Conservation (phyloP, 768 basidiomycete species). For the Leccinum subtestaceum region DNA sequence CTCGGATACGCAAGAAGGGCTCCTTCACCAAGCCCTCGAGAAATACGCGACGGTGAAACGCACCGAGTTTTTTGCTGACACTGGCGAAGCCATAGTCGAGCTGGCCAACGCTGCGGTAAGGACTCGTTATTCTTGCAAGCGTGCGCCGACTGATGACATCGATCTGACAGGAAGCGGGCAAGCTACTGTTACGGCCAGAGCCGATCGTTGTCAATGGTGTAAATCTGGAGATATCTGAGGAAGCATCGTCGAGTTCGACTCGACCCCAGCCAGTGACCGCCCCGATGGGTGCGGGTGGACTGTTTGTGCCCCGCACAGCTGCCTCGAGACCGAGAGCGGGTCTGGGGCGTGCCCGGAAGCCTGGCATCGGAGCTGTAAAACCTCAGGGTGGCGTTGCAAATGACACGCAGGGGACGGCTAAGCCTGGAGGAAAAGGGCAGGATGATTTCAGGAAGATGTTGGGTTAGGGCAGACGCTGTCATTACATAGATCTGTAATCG, state of each 20-base stretch:
- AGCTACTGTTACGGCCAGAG: slow-evolving; percentile 67
- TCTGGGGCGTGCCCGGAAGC: slow-evolving; percentile 54
- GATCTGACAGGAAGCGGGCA: slow-evolving; percentile 71
- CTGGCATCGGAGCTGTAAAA: slow-evolving; percentile 23
- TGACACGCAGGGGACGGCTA: slow-evolving; percentile 8
- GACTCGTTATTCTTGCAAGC: not conserved
- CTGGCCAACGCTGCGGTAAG: slow-evolving; percentile 64
- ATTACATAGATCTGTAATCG: not conserved
- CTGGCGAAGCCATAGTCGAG: slow-evolving; percentile 61
- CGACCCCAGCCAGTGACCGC: slow-evolving; percentile 31
- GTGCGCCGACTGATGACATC: not conserved
- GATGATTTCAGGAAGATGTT: slow-evolving; percentile 89
- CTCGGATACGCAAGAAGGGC: slow-evolving; percentile 77
- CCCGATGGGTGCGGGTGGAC: slow-evolving; percentile 40
- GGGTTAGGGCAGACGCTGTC: not conserved
- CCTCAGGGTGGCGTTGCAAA: slow-evolving; percentile 12
- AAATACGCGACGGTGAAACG: slow-evolving; percentile 70
- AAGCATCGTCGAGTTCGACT: slow-evolving; percentile 36
- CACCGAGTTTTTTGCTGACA: slow-evolving; percentile 68
- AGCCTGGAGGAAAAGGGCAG: slow-evolving; percentile 42
- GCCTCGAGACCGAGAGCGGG: slow-evolving; percentile 69
- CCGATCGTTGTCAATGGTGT: slow-evolving; percentile 69
- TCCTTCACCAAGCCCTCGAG: slow-evolving; percentile 87
- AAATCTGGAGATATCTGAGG: slow-evolving; percentile 58
- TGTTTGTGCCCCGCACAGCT: slow-evolving; percentile 69